phyloP scores from a whole-genome alignment of 2,329 filamentous ascomycete genomes.

The Pseudocercospora eumusae region DNA sequence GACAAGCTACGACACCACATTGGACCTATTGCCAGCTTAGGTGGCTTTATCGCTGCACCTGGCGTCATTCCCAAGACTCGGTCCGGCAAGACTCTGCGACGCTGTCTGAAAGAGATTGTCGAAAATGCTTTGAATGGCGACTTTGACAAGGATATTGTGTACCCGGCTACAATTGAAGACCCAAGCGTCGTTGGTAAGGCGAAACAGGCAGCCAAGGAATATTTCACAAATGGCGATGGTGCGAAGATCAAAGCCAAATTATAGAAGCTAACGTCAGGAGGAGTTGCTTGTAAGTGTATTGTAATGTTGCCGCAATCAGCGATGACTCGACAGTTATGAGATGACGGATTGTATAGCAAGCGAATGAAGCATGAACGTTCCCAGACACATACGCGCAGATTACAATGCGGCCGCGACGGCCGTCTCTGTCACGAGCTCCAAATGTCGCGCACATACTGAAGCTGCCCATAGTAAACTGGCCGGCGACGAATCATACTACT shows the following conservation, averaged over 20 bases:
- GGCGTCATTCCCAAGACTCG: conserved; percentile 90
- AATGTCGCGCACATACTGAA: too few species aligned
- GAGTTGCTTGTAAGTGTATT: background rate
- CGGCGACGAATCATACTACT: too few species aligned
- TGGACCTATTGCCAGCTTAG: conserved; percentile 80
- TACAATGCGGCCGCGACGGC: too few species aligned
- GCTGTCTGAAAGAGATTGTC: conserved; percentile 78
- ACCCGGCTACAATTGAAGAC: conserved; percentile 88
- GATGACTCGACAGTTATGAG: background rate
- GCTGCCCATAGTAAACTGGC: too few species aligned
- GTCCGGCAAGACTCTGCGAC: conserved; percentile 84
- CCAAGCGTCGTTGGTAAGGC: conserved; percentile 71
- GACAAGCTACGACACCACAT: conserved; percentile 74
- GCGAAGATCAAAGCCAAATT: conserved; percentile 40
- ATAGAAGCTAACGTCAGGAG: conserved; percentile 16
- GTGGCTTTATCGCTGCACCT: conserved; percentile 80
- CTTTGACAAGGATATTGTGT: conserved; percentile 68
- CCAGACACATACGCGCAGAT: too few species aligned
- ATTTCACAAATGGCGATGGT: conserved; percentile 59
- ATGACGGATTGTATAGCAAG: background rate
- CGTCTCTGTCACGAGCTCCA: too few species aligned
- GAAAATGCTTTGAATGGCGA: conserved; percentile 78
- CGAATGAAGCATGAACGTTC: background rate
- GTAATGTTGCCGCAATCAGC: background rate
- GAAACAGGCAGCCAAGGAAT: conserved; percentile 68